Base-by-base conservation (phyloP, 805 yeast species). In the Yamadazyma sp. region DNA sequence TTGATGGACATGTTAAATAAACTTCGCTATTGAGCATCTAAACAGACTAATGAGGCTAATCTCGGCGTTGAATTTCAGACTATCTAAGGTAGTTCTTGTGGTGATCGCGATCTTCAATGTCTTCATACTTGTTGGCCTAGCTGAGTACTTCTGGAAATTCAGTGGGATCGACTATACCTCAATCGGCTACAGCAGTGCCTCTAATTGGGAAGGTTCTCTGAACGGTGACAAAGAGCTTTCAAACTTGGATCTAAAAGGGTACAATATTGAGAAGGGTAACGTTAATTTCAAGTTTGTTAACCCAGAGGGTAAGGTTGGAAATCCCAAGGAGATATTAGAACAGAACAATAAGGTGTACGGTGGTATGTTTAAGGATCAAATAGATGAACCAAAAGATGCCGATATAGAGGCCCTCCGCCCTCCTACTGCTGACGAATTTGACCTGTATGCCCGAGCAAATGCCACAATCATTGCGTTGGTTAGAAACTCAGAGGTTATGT, bases 391-490 rank as follows among this genome's bases (percentile, higher is more conserved):
- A 1, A 70, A 53, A 35, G 71, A 65, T 37, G 54, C 50, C 37
- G 56, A 64, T 39, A 44, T 66, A 3, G 55, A 50, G 18, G 25
- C 47, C 4, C 52, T 60, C 27, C 48, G 66, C 25, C 65, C 64
- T 5, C 49, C 49, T 13, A 2, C 22, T 8, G 23, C 29, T 15
- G 59, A 59, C 0, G 50, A 45, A 5, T 27, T 49, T 10, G 49
- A 40, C 20, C 32, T 27, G 3, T 67, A 64, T 45, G 46, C 62
- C 16, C 57, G 64, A n/a, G 90, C 83, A 6, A 84, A 80, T 51
- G 95, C 95, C 3, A 84, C 95, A 1, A 70, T 87, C 34, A 53
- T 84, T 12, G 77, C 86, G 3, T 63, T 87, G 38, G 93, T 82
- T n/a, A 66, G 89, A 42, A 84, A 86, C 52, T 52, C 70, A 5